Evolutionary conservation across 1,284 basidiomycete genomes (phyloP), one percentile per base, ranked within the genome.

Genomic region (Sanghuangporus sanghuang): DNA sequence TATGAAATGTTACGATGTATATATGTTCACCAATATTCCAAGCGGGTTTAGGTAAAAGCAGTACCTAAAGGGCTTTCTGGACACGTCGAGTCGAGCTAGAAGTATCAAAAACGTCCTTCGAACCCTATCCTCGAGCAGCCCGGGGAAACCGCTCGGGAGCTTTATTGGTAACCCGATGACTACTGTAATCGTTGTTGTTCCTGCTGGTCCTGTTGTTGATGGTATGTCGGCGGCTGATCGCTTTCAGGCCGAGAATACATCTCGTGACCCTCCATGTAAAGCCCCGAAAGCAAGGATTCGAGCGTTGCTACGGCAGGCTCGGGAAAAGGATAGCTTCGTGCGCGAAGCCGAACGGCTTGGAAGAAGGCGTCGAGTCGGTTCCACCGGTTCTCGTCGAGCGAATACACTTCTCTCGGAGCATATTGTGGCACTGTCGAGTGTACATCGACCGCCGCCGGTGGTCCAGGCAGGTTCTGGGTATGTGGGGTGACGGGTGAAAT

Each of bases 311-410:
- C 82, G 63, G 85, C 88, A 6, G 84, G 79, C 3, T 77, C 74
- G 16, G 89, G 87, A 69, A 87, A 90, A 60, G 88, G 83, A 69
- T 85, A 89, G 16, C 76, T 78, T 54, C 88, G 80, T 1, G 89
- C 87, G 66, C 89, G 81, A 38, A 85, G 83, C 23, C 87, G 83
- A 40, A 91, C 78, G 18, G 83, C 80, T 57, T 84, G 79, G 71
- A 90, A 92, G n/a, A 92, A 76, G 1, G 86, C 83, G 14, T 81
- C 78, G 86, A 92, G 87, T 57, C 89, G 86, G 56, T 90, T 87
- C 89, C 89, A 92, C n/a, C 89, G 82, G 66, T 89, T 88, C 59
- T 77, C 76, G 32, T 69, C 68, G 16, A 52, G 64, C 54, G 6
- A 12, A 6, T 36, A 39, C 11, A 9, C 66, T 12, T 52, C n/a